phyloP scores from a whole-genome alignment of 192 early-diverging fungal species.

The Backusella westeae region DNA sequence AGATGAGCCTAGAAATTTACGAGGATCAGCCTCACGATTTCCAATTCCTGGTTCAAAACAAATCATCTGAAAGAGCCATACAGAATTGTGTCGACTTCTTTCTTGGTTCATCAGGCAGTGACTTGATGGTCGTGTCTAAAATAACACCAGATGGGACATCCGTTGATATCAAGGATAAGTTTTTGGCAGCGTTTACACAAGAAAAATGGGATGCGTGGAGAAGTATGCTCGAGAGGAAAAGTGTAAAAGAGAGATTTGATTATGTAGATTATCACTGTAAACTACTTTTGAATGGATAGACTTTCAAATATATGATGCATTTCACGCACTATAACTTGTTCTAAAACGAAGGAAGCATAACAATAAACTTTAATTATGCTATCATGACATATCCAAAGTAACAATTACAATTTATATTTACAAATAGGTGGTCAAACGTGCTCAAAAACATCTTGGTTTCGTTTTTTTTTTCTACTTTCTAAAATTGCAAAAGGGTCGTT shows the following conservation, averaged over 20 bases:
- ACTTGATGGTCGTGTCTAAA: background rate
- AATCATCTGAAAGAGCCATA: background rate
- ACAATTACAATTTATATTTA: too few relatives aligned
- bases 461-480: too few relatives aligned
- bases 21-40: constrained; percentile 56
- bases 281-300: background rate
- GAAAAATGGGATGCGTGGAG: background rate
- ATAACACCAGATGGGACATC: background rate
- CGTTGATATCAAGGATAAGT: background rate
- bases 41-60: constrained; percentile 27
- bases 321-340: too few relatives aligned
- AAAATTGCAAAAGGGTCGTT: too few relatives aligned
- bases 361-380: too few relatives aligned
- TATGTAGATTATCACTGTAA: background rate
- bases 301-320: too few relatives aligned
- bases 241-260: constrained; percentile 2
- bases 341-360: too few relatives aligned
- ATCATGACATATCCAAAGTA: too few relatives aligned
- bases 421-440: too few relatives aligned
- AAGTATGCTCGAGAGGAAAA: background rate
- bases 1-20: constrained; percentile 43
- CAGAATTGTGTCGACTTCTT: constrained; percentile 18
- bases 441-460: too few relatives aligned
- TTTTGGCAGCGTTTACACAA: background rate
- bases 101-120: background rate